Evolutionary conservation across 768 basidiomycete genomes (phyloP).

Genomic region (Pisolithus orientalis): DNA sequence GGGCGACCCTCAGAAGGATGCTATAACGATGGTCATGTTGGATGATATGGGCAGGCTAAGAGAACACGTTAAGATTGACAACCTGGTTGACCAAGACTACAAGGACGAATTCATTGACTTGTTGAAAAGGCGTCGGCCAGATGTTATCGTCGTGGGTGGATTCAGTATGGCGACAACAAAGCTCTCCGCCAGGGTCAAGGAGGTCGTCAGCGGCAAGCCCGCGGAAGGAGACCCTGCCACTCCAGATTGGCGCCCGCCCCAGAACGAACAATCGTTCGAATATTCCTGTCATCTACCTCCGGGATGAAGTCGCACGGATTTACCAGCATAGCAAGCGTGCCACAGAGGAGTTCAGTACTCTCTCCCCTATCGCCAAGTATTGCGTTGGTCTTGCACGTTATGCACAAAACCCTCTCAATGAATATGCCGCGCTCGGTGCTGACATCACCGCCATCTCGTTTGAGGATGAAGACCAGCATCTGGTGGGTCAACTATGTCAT

Average conservation of each 20-base stretch:
- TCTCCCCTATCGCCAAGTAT: conserved; percentile 79
- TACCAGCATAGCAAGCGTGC: conserved; percentile 90
- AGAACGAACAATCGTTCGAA: conserved; percentile 45
- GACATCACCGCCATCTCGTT: conserved; percentile 83
- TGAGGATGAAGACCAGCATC: conserved; percentile 79
- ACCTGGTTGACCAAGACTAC: conserved; percentile 65
- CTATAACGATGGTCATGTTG: conserved; percentile 76
- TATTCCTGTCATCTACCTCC: conserved; percentile 75
- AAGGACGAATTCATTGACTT: conserved; percentile 75
- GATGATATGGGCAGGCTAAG: conserved; percentile 87
- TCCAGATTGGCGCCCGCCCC: conserved; percentile 20
- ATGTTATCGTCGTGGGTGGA: conserved; percentile 85
- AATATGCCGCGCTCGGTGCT: conserved; percentile 83
- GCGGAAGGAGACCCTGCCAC: conserved; percentile 18
- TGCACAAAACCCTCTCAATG: conserved; percentile 88
- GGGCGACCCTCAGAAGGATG: conserved; percentile 90
- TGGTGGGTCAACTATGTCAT: conserved; percentile 42
- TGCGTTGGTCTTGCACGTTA: conserved; percentile 93
- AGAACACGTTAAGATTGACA: conserved; percentile 87
- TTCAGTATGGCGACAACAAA: conserved; percentile 78
- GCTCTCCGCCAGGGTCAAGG: conserved; percentile 59
- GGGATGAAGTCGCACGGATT: conserved; percentile 88
- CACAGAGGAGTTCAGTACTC: conserved; percentile 70
- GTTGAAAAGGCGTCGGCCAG: conserved; percentile 76
- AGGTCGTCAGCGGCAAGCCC: conserved; percentile 34